These are phyloP conservation scores for Fusarium dlaminii DNA, from an alignment of 2,329 filamentous ascomycete species.

Conservation along the genomic window DNA sequence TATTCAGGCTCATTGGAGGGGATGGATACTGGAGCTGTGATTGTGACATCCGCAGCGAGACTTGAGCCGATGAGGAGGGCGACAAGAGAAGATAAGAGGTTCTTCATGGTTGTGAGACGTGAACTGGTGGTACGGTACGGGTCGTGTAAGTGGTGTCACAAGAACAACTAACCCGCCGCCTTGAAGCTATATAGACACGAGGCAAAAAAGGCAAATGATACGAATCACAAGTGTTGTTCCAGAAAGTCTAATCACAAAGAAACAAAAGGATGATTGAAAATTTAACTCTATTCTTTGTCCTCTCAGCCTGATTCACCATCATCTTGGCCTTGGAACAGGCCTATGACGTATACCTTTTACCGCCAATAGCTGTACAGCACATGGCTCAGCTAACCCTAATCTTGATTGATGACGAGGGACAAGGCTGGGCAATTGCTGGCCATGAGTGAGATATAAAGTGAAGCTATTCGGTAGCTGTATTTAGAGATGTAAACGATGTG, in stretches of 20 bases:
- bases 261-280: background rate
- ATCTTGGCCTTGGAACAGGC: constrained; percentile 34
- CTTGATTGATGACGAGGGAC: constrained; percentile 13
- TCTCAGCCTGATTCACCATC: constrained; percentile 22
- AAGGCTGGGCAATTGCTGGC: constrained; percentile 20
- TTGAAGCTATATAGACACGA: constrained; percentile 2
- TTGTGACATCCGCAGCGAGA: constrained; percentile 43
- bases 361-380: constrained; percentile 31
- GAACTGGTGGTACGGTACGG: background rate
- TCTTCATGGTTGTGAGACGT: constrained; percentile 25
- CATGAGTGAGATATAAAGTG: background rate
- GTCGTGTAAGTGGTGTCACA: constrained; percentile 22
- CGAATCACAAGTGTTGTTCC: background rate
- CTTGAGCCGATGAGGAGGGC: constrained; percentile 14
- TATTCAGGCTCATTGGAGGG: constrained; percentile 50
- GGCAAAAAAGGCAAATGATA: background rate
- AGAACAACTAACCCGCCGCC: background rate
- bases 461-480: background rate
- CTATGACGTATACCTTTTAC: constrained; percentile 31
- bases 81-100: constrained; percentile 9
- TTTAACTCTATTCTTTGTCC: constrained; percentile 19
- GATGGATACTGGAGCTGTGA: constrained; percentile 47
- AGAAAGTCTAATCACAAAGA: background rate
- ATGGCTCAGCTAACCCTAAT: constrained; percentile 19
- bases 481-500: background rate